Evolutionary conservation across 139 green algal species (phyloP).

Genomic region (Gonium pectorale): DNA sequence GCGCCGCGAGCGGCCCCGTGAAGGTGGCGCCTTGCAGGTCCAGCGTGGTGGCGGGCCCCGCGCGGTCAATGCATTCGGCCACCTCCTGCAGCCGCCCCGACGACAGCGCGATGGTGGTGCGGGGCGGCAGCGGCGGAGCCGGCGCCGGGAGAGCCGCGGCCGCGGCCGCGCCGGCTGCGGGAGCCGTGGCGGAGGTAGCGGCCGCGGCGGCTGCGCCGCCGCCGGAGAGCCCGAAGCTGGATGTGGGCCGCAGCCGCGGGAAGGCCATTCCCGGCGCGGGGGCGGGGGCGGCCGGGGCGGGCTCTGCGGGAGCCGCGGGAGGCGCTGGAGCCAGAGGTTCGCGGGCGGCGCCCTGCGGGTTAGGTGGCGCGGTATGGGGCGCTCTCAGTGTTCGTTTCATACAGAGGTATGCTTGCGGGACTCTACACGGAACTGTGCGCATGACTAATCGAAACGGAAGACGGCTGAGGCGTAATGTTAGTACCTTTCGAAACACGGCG

Average conservation of each 20-base stretch:
- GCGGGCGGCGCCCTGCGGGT: slow-evolving; percentile 3
- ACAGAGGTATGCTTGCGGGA: no score
- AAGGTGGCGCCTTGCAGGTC: slow-evolving; percentile 37
- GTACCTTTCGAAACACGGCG: slow-evolving; percentile 20
- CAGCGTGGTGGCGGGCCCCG: slow-evolving; percentile 7
- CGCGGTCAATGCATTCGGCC: slow-evolving; percentile 24
- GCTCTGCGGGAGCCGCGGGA: neutral
- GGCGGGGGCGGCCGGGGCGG: neutral
- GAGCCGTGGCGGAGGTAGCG: neutral
- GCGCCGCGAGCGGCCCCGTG: neutral
- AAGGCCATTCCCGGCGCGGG: neutral
- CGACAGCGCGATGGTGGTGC: neutral
- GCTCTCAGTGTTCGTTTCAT: no score
- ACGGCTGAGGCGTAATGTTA: no score
- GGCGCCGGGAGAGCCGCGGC: no score
- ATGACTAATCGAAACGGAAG: no score
- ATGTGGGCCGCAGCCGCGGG: neutral
- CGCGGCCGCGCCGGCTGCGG: neutral
- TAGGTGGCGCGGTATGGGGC: neutral
- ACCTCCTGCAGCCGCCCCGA: slow-evolving; percentile 42
- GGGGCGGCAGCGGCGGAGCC: neutral
- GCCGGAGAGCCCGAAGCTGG: neutral
- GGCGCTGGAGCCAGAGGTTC: neutral
- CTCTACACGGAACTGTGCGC: no score
- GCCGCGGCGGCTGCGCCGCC: neutral